Percentiles rank a stretch among this genome's conserved stretches.
Evolutionary conservation across 106 monocot genomes (phyloP).

Genomic region (Platanthera zijinensis): DNA sequence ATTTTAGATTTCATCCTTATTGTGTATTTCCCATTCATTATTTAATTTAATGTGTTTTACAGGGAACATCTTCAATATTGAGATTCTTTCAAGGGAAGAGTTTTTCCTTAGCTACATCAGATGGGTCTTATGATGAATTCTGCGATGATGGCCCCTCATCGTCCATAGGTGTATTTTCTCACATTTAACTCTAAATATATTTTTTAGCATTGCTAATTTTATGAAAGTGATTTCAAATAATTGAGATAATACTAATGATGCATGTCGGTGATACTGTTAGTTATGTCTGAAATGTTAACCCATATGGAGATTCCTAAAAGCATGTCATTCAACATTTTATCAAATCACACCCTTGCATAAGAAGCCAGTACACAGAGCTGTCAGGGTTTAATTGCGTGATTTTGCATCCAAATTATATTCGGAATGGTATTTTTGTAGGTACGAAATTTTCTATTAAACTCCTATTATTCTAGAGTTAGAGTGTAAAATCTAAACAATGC

Average conservation of each 20-base stretch:
- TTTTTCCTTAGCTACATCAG: conserved; percentile 17
- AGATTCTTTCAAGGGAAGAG: conserved; percentile 44
- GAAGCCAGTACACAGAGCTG: too few species aligned
- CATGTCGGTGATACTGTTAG: not conserved
- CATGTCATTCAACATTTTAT: too few species aligned
- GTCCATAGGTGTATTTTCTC: conserved; percentile 5
- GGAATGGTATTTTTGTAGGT: too few species aligned
- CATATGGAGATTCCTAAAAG: too few species aligned
- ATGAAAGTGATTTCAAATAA: not conserved
- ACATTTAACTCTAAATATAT: conserved; percentile 2
- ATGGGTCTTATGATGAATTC: conserved; percentile 9
- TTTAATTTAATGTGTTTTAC: not conserved
- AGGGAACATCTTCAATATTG: conserved; percentile 68
- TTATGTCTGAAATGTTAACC: too few species aligned
- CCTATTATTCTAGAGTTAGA: too few species aligned
- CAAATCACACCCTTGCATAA: too few species aligned
- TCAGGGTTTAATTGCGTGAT: too few species aligned
- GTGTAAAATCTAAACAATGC: too few species aligned
- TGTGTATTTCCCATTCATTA: not conserved
- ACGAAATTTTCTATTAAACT: too few species aligned
- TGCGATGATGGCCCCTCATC: conserved; percentile 2
- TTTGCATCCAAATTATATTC: too few species aligned
- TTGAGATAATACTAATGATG: not conserved
- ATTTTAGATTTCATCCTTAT: not conserved
- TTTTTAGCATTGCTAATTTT: not conserved